Conservation (phyloP, 306 rosid genomes). For the Inga leiocalycina region DNA sequence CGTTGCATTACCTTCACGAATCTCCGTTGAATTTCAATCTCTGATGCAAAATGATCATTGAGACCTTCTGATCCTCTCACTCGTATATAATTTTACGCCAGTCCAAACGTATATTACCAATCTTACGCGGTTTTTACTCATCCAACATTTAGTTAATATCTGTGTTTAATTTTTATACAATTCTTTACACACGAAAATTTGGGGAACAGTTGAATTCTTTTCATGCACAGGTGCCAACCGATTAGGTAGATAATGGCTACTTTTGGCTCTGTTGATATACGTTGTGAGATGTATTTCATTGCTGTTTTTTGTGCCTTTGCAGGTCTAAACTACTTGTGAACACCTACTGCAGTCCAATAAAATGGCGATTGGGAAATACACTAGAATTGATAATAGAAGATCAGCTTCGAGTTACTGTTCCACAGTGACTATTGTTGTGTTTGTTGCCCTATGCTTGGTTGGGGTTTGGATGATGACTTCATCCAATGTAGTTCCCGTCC, state of each 20-base stretch:
- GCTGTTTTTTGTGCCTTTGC: conserved; percentile 32
- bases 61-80: conserved; percentile 13
- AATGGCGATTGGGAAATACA: conserved; percentile 86
- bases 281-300: conserved; percentile 9
- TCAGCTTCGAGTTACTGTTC: conserved; percentile 85
- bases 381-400: conserved; percentile 75
- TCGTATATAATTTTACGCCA: neutral
- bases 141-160: neutral
- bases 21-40: conserved; percentile 30
- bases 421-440: conserved; percentile 76
- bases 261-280: neutral
- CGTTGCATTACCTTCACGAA: neutral
- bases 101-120: neutral
- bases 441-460: conserved; percentile 85
- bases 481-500: conserved; percentile 74
- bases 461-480: conserved; percentile 99
- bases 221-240: neutral
- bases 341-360: conserved; percentile 4
- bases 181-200: conserved; percentile 14
- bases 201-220: conserved; percentile 22
- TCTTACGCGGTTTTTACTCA: neutral
- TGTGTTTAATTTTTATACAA: neutral
- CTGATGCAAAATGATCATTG: neutral
- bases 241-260: neutral
- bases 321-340: conserved; percentile 38